Conservation (phyloP, 306 rosid species). For the Quercus glauca region DNA sequence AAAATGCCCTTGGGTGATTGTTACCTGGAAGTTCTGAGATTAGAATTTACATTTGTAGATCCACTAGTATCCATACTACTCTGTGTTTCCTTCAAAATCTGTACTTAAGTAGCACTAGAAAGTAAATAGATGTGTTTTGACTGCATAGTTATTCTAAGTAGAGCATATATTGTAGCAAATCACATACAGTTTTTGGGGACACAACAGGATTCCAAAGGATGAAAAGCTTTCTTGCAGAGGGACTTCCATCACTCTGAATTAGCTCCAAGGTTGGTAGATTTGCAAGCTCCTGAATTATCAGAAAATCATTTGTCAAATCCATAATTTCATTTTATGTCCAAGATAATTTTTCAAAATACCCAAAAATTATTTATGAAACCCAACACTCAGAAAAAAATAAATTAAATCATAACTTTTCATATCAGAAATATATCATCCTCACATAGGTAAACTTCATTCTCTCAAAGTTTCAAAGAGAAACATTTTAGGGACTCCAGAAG, state of each 20-base stretch:
- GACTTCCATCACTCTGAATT: slow-evolving; percentile 95
- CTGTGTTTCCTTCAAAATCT: slow-evolving; percentile 37
- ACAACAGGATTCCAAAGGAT: slow-evolving; percentile 81
- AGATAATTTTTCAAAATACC: not conserved
- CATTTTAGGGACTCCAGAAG: not conserved
- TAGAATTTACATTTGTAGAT: slow-evolving; percentile 35
- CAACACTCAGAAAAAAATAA: not conserved
- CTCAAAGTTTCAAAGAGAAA: not conserved
- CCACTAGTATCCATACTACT: slow-evolving; percentile 21
- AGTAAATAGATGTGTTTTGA: slow-evolving; percentile 21
- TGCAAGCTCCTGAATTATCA: slow-evolving; percentile 74
- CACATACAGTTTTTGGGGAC: slow-evolving; percentile 44
- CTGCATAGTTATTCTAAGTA: not conserved
- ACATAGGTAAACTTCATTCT: not conserved
- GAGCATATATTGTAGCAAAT: slow-evolving; percentile 6
- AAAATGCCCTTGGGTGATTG: not conserved
- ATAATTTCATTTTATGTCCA: not conserved
- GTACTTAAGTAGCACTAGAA: slow-evolving; percentile 21
- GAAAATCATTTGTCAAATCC: not conserved
- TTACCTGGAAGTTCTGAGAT: slow-evolving; percentile 63
- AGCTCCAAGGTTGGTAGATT: slow-evolving; percentile 68
- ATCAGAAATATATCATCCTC: too few relatives aligned
- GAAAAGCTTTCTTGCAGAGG: slow-evolving; percentile 78
- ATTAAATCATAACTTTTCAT: too few relatives aligned
- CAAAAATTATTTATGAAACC: not conserved